Evolutionary conservation across 148 eudicot species (phyloP), one percentile per base, ranked within the genome.

Genomic region (Oxyria digyna): DNA sequence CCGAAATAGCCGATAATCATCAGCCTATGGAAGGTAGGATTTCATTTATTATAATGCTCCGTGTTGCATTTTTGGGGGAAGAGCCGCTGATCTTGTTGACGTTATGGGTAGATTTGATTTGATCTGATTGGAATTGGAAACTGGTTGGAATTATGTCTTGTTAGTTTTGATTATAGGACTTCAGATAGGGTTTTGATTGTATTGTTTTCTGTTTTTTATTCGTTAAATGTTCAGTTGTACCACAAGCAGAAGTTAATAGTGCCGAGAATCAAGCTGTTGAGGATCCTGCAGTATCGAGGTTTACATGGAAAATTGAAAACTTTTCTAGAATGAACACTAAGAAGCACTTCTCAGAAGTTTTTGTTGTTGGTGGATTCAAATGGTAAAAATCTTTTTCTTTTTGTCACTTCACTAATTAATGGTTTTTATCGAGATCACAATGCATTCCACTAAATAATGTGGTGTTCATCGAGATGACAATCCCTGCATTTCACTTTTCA

Each of bases 11-110:
- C 41, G 87, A 80, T 70, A 76, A 85, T 43, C 87, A 85, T 37
- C 94, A 87, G 78, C 94, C 97, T 17, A 87, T 91, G 97, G 97
- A 91, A 84, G 97, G 97, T 91, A 62, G 11, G 46, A 8, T n/a
- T 45, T 52, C 69, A 67, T 38, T 41, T 48, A 68, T 29, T 17
- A 4, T 66, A 18, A 66, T 37, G 17, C 69, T 18, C 45, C 21
- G 10, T 18, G 14, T 66, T 66, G 69, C 69, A 37, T 23, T 41
- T 9, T 23, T 12, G 18, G 42, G n/a, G 46, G 46, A 35, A 6
- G 43, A 29, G 26, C 46, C 69, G 31, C 8, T 66, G 69, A 38
- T 38, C 69, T 38, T 41, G 23, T 66, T 20, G 26, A 37, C 27
- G 26, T 50, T 72, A 8, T 26, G 0, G 41, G 41, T 38, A 38